Evolutionary conservation across 2,329 filamentous ascomycete species (phyloP).

Genomic region (Fusarium temperatum): DNA sequence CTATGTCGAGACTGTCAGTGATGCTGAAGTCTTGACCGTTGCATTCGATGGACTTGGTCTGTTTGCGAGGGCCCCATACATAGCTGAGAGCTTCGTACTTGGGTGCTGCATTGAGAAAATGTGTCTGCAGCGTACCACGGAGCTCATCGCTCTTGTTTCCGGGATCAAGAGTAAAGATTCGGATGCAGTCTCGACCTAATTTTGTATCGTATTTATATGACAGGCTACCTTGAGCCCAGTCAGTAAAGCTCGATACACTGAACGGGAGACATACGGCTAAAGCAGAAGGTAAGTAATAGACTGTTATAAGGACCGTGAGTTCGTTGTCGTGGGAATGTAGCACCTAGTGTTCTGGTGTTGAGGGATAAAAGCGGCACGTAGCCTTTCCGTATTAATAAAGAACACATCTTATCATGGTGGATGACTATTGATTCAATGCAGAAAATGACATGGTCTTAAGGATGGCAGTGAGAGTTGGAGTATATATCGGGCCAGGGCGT

Average conservation of each 20-base stretch:
- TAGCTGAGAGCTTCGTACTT: background rate
- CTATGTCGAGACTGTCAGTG: background rate
- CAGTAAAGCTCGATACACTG: accelerated
- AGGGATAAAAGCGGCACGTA: background rate
- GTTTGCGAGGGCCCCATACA: background rate
- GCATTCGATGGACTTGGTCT: background rate
- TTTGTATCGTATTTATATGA: background rate
- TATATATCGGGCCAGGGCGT: no score
- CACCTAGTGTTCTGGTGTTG: background rate
- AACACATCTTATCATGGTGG: background rate
- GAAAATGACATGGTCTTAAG: accelerated
- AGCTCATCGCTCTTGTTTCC: background rate
- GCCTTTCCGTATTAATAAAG: background rate
- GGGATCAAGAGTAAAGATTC: background rate
- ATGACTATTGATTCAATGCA: background rate
- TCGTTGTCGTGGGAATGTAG: accelerated
- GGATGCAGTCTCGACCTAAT: background rate
- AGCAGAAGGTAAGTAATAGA: background rate
- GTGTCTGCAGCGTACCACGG: accelerated
- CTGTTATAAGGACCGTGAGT: accelerated
- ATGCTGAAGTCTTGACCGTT: background rate
- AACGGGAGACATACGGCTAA: accelerated
- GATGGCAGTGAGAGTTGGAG: no score
- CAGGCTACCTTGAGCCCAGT: background rate
- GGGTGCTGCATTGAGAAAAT: background rate